Base-by-base conservation (phyloP, 495 filamentous ascomycete genomes). In the Lasiosphaeria hispida region DNA sequence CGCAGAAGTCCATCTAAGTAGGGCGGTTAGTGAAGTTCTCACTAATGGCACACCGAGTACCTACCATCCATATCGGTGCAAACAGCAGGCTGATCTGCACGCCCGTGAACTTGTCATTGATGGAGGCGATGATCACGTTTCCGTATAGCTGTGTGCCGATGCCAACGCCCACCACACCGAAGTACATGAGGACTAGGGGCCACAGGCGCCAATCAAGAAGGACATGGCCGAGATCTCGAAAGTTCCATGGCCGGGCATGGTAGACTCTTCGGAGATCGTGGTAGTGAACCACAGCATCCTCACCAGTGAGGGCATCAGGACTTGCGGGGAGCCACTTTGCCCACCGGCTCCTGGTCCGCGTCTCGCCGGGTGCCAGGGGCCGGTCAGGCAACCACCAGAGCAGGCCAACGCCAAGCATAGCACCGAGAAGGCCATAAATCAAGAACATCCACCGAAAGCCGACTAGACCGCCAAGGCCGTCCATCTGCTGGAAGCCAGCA, bases 371-470 rank as follows among this genome's bases (percentile, higher is more conserved):
- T 7, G 85, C 75, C 0, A 84, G 66, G 0, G 91, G 91, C 11
- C 91, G 86, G 58, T 95, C 92, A 2, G 91, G 91, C 19, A 96
- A 73, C 92, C 91, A 96, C 87, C 89, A 96, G 3, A 96, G 80
- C 39, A 96, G 76, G 30, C 70, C 65, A 58, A 94, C 73, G 11
- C 91, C 90, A 10, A 91, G 77, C 11, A 86, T 63, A 10, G 91
- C 78, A 3, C 83, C 87, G 48, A 91, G 77, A 8, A 96, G 72
- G 7, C 92, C 92, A 58, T 91, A 96, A 37, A 96, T 72, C 18
- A 96, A 81, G 68, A 96, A 96, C 92, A 96, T 96, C 92, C 92
- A 96, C 59, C 90, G 87, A 68, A 91, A 96, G 11, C 92, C 92
- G 3, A 89, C 87, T 5, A 92, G 77, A 9, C 92, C 91, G 11